A percentile compares a stretch with the other conserved stretches of the same genome.
These are phyloP conservation scores for Eucalyptus globulus DNA, from an alignment of 345 rosid genomes.

Conservation along the genomic window DNA sequence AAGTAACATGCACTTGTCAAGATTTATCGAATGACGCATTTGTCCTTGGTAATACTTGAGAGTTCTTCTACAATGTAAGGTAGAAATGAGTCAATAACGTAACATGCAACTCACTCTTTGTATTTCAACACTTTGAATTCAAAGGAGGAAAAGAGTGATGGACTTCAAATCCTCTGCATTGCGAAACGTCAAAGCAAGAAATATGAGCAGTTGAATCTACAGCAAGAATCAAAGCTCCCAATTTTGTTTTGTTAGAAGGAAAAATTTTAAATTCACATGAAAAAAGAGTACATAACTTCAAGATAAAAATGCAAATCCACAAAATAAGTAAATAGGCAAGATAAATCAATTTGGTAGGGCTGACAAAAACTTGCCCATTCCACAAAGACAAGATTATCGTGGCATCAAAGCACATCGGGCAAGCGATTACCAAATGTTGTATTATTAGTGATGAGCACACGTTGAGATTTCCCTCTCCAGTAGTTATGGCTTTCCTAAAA, in stretches of 20 bases:
- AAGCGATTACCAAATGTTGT: accelerated
- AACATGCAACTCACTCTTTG: not conserved
- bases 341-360: not conserved
- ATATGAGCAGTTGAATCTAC: not conserved
- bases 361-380: accelerated
- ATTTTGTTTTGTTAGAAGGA: too few relatives aligned
- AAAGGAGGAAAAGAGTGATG: not conserved
- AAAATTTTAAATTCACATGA: accelerated
- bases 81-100: not conserved
- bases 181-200: not conserved
- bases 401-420: not conserved
- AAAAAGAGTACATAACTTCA: not conserved
- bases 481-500: not conserved
- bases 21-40: not conserved
- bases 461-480: accelerated
- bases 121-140: not conserved
- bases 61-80: not conserved
- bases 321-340: not conserved
- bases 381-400: accelerated
- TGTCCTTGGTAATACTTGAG: not conserved
- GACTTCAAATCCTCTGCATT: not conserved
- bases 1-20: not conserved
- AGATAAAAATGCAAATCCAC: not conserved
- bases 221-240: not conserved
- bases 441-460: accelerated